These are phyloP conservation scores for Phoenix roebelenii DNA, from an alignment of 176 grass and related monocot genomes.

Conservation along the genomic window DNA sequence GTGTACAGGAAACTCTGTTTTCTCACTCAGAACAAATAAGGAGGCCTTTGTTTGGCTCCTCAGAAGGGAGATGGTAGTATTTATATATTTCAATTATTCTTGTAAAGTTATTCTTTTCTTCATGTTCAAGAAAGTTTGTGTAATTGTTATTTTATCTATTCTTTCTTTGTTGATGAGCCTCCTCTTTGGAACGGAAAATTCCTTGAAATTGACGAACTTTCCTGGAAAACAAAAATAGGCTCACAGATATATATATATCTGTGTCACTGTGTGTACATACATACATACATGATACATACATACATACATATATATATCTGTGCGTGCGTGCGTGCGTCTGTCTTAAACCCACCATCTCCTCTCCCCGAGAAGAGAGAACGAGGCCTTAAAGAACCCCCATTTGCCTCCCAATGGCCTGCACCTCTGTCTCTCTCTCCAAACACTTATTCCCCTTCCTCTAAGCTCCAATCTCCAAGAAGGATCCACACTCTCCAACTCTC, in stretches of 20 bases:
- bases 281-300: too few relatives aligned
- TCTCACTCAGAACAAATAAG: too few relatives aligned
- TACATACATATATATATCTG: too few relatives aligned
- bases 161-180: too few relatives aligned
- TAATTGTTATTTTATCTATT: too few relatives aligned
- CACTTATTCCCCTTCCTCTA: conserved; percentile 7
- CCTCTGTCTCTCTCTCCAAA: conserved; percentile 13
- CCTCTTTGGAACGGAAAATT: too few relatives aligned
- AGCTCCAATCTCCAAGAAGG: background rate
- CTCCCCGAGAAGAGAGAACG: background rate
- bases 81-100: conserved; percentile 1
- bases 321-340: too few relatives aligned
- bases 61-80: background rate
- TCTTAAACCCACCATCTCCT: conserved; percentile 1
- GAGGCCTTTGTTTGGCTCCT: background rate
- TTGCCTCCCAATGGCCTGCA: conserved; percentile 9
- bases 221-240: too few relatives aligned
- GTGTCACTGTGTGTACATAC: too few relatives aligned
- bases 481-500: background rate
- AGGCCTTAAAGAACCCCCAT: background rate
- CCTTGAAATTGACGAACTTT: too few relatives aligned
- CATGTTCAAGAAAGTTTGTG: background rate
- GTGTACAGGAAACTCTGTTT: too few relatives aligned
- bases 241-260: too few relatives aligned
- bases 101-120: conserved; percentile 5